Evolutionary conservation across 2,329 filamentous ascomycete species (phyloP).

Genomic region (Oidium heveae): DNA sequence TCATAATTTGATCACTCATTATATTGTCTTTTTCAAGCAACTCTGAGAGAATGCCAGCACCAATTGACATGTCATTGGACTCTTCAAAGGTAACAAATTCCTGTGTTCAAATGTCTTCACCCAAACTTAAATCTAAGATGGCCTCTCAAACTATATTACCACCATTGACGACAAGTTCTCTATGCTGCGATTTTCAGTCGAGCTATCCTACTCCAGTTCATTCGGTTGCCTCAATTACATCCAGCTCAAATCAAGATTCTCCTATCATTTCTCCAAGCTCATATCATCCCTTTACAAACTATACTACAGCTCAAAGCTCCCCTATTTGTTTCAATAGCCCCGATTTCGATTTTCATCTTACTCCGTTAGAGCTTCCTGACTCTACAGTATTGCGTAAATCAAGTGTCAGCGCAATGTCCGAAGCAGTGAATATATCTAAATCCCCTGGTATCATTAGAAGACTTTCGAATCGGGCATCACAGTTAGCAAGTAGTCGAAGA

Average conservation of each 20-base stretch:
- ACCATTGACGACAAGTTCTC: constrained; percentile 6
- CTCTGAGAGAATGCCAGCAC: no score
- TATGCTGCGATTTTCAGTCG: constrained; percentile 13
- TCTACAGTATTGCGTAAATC: constrained; percentile 35
- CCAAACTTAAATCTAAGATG: no score
- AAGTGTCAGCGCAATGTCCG: constrained; percentile 36
- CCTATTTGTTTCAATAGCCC: constrained; percentile 34
- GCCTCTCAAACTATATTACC: neutral
- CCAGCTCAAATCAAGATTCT: constrained; percentile 28
- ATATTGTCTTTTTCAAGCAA: no score
- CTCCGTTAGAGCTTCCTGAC: constrained; percentile 45
- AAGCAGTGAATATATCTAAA: constrained; percentile 29
- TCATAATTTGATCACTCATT: no score
- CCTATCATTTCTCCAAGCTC: constrained; percentile 31
- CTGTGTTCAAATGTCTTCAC: no score
- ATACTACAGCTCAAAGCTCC: constrained; percentile 39
- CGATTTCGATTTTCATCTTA: constrained; percentile 24
- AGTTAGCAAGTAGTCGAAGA: constrained; percentile 40
- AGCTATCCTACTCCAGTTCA: constrained; percentile 9
- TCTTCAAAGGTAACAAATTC: no score
- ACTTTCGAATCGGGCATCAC: constrained; percentile 56
- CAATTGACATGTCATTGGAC: no score
- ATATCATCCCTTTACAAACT: constrained; percentile 24
- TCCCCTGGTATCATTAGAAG: constrained; percentile 53
- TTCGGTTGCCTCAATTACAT: constrained; percentile 18